Evolutionary conservation across 352 stramenopile genomes (phyloP), one percentile per base, ranked within the genome.

Genomic region (Pythium biforme): DNA sequence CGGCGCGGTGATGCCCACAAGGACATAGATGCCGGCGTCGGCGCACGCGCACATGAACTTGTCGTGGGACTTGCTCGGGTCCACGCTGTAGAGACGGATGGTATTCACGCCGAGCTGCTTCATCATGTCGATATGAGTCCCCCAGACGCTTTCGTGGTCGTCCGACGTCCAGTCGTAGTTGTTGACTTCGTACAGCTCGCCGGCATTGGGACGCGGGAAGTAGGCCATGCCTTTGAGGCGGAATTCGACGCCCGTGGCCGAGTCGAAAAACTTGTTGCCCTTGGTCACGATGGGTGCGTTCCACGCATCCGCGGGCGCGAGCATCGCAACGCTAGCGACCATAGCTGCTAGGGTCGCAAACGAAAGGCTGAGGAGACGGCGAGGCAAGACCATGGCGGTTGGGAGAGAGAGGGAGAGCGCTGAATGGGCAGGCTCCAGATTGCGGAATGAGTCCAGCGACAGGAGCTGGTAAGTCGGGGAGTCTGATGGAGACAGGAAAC

Each of bases 221-320:
- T 73, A 76, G 23, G 51, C 65, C 55, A 73, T 68, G 20, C 66
- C 69, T 63, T 76, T 68, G 12, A 72, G 31, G 34, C 66, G 56
- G 9, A 73, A 73, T 47, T 87, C 70, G 33, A 66, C 34, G 14
- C 70, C 67, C 1, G 66, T 73, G 11, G 62, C 34, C 6, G 65
- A 68, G 45, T 86, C 58, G 49, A 86, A 90, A 41, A 86, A 80
- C 52, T 83, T 85, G 68, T 82, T 85, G 54, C 77, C 77, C 50
- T 72, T 75, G 33, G 63, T 58, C 23, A 75, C 52, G 22, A 74
- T 62, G 1, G 55, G 62, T 7, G 62, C 10, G 12, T 58, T 25
- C 63, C 59, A 71, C 2, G 48, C 68, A 8, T 27, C 26, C 5
- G 22, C 40, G 14, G 27, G 17, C 17, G n/a, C 34, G 10, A 48